Evolutionary conservation across 202 grass and related monocot genomes (phyloP).

Genomic region (Schoenoplectus tabernaemontani): DNA sequence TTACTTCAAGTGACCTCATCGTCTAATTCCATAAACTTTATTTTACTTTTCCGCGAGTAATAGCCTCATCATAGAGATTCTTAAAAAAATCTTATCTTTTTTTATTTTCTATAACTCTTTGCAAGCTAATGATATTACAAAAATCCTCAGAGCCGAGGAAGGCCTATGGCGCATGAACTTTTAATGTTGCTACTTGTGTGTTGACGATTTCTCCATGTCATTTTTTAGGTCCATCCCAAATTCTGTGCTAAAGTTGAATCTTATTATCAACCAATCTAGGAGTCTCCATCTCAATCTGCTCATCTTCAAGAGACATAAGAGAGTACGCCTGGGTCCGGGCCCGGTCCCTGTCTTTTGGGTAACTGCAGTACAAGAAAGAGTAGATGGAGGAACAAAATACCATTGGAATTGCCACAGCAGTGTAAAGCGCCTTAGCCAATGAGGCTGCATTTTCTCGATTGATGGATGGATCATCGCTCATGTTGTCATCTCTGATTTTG

Average conservation of each 20-base stretch:
- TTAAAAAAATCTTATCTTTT: neutral
- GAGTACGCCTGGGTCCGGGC: conserved; percentile 28
- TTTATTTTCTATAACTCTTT: neutral
- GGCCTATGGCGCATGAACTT: neutral
- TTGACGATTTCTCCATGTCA: conserved; percentile 20
- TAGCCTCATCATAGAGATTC: neutral
- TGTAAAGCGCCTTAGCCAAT: conserved; percentile 67
- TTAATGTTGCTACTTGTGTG: neutral
- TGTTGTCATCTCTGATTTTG: conserved; percentile 22
- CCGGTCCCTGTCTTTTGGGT: conserved; percentile 67
- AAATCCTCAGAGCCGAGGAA: neutral
- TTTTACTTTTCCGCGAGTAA: neutral
- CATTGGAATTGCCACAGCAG: conserved; percentile 52
- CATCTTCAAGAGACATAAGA: conserved; percentile 16
- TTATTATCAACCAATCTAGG: neutral
- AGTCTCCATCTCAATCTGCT: conserved; percentile 29
- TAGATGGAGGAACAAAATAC: conserved; percentile 54
- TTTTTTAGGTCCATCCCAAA: conserved; percentile 4
- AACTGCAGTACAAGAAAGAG: conserved; percentile 71
- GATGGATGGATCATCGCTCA: conserved; percentile 7
- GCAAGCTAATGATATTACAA: neutral
- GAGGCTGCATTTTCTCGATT: conserved; percentile 57
- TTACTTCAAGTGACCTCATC: too few species aligned
- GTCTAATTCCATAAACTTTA: neutral
- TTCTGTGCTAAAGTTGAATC: neutral